Conservation (phyloP, 208 protist genomes). For the Porcisia deanei region DNA sequence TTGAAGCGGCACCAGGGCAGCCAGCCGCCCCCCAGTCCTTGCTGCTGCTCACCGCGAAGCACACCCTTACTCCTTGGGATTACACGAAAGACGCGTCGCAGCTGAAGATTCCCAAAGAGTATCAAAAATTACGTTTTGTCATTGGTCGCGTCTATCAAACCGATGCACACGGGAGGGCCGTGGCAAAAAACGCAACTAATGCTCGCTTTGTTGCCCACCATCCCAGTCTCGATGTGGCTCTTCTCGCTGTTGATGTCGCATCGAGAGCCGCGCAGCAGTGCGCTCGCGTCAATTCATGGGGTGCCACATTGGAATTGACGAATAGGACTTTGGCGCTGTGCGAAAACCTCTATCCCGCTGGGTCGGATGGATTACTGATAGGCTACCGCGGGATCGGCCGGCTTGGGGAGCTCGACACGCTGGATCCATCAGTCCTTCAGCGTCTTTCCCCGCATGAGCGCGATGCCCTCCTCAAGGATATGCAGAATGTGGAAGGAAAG, state of each 20-base stretch:
- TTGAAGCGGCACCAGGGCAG: not conserved
- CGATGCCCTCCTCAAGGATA: slow-evolving; percentile 48
- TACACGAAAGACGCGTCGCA: slow-evolving; percentile 48
- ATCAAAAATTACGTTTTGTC: slow-evolving; percentile 71
- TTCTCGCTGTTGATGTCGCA: slow-evolving; percentile 33
- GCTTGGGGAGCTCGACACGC: slow-evolving; percentile 75
- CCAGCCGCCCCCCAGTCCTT: not conserved
- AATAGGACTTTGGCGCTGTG: slow-evolving; percentile 15
- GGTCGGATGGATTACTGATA: slow-evolving; percentile 19
- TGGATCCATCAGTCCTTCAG: slow-evolving; percentile 68
- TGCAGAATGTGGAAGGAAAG: slow-evolving; percentile 67
- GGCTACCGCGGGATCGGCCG: slow-evolving; percentile 65
- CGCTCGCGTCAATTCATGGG: not conserved
- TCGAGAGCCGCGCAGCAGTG: not conserved
- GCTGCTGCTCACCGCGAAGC: slow-evolving; percentile 78
- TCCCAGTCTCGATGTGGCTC: slow-evolving; percentile 59
- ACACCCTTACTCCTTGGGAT: slow-evolving; percentile 79
- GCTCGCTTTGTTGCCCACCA: slow-evolving; percentile 57
- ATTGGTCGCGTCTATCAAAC: slow-evolving; percentile 46
- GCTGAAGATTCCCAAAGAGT: slow-evolving; percentile 82
- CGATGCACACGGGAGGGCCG: slow-evolving; percentile 28
- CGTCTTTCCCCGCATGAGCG: slow-evolving; percentile 45
- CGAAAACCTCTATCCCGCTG: slow-evolving; percentile 4
- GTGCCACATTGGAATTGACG: not conserved
- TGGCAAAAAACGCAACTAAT: slow-evolving; percentile 19